Evolutionary conservation across 352 stramenopile species (phyloP).

Genomic region (Globisporangium uncinulatum): DNA sequence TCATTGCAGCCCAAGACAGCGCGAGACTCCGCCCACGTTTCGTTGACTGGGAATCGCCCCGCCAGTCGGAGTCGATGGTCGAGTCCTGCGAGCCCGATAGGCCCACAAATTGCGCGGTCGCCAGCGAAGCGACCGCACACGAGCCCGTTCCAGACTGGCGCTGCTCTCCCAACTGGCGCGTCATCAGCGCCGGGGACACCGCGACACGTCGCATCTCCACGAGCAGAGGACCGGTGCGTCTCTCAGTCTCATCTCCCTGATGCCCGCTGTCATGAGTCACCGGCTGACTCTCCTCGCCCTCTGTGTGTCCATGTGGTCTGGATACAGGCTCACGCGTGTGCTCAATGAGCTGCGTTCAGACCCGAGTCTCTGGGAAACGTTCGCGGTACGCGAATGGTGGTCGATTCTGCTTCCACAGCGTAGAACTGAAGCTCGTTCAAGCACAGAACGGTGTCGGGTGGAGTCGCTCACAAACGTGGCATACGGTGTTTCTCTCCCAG

Average conservation of each 20-base stretch:
- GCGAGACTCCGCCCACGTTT: not conserved
- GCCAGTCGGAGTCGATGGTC: not conserved
- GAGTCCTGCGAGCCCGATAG: not conserved
- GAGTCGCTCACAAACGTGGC: not conserved
- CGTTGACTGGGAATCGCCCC: not conserved
- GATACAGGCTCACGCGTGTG: slow-evolving; percentile 39
- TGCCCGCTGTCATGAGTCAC: not conserved
- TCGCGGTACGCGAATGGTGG: slow-evolving; percentile 24
- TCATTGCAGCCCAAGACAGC: slow-evolving; percentile 1
- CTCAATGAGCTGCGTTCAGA: slow-evolving; percentile 56
- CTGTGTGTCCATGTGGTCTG: not conserved
- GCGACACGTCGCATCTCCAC: slow-evolving; percentile 11
- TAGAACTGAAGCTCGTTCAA: no score
- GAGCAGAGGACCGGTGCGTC: slow-evolving; percentile 24
- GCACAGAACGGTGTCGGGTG: no score
- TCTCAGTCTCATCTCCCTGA: not conserved
- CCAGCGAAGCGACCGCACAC: slow-evolving; percentile 10
- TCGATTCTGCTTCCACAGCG: not conserved
- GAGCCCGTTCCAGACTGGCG: slow-evolving; percentile 9
- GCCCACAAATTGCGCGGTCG: slow-evolving; percentile 6
- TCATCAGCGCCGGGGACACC: slow-evolving; percentile 12
- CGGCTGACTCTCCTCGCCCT: not conserved
- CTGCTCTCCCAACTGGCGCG: slow-evolving; percentile 1
- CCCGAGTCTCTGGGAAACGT: slow-evolving; percentile 41
- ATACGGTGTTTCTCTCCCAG: slow-evolving; percentile 9